phyloP scores from a whole-genome alignment of 2,329 filamentous ascomycete genomes.

The Xylariaceae sp. region DNA sequence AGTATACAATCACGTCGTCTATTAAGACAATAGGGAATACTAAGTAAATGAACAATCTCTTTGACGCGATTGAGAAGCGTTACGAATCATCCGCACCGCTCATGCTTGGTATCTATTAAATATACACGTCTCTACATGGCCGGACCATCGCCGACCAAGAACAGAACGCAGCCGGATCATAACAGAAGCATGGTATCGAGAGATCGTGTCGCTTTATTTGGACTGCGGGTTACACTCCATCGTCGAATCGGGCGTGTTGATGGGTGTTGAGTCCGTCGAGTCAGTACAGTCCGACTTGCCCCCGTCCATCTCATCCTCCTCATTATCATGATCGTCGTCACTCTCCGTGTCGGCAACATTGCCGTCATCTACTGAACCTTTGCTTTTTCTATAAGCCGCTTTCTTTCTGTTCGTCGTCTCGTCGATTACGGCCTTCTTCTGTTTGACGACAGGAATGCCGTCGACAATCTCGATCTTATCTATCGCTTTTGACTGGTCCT shows the following conservation, averaged over 20 bases:
- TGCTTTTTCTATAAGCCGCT: constrained; percentile 4
- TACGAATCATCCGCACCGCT: too few species aligned
- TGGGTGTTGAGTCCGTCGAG: constrained; percentile 28
- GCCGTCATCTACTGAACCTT: constrained; percentile 15
- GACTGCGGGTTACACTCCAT: constrained; percentile 28
- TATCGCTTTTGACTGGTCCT: constrained; percentile 25
- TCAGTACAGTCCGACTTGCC: constrained; percentile 30
- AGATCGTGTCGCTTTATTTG: neutral
- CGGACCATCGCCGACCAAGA: constrained; percentile 1
- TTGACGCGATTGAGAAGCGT: too few species aligned
- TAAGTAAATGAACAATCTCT: too few species aligned
- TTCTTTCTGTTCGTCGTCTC: constrained; percentile 24
- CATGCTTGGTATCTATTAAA: neutral
- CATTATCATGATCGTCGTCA: constrained; percentile 24
- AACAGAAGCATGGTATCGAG: constrained; percentile 8
- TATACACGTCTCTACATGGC: neutral
- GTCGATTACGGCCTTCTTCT: constrained; percentile 34
- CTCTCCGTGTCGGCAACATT: constrained; percentile 22
- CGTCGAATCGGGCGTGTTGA: constrained; percentile 28
- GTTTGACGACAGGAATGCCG: constrained; percentile 29
- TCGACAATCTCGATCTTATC: constrained; percentile 35
- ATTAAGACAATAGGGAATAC: too few species aligned
- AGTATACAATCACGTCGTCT: too few species aligned
- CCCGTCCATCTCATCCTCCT: constrained; percentile 24
- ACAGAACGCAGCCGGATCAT: neutral